Conservation (phyloP, 129 eudicot species). For the Helianthus tuberosus region DNA sequence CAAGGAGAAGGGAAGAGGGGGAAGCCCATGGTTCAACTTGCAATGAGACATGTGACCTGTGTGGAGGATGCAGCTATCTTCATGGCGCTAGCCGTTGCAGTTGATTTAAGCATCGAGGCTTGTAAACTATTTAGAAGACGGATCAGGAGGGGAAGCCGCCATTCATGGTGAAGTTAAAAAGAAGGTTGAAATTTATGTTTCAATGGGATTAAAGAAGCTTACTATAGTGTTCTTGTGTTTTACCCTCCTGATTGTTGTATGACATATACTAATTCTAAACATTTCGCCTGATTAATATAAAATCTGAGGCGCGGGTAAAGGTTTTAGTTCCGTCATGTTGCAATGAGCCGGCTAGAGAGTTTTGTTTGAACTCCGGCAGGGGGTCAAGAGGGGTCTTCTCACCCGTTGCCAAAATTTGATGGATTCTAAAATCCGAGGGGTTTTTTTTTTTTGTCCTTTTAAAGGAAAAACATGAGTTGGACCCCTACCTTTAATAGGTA, state of each 20-base stretch:
- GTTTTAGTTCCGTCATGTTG: too few relatives aligned
- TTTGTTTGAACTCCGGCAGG: too few relatives aligned
- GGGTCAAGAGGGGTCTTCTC: too few relatives aligned
- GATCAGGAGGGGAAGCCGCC: constrained; percentile 60
- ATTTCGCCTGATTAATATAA: not conserved
- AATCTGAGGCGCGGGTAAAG: not conserved
- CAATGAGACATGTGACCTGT: constrained; percentile 86
- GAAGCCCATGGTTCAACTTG: constrained; percentile 81
- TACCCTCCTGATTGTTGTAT: constrained; percentile 28
- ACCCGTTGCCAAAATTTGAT: too few relatives aligned
- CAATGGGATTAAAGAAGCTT: constrained; percentile 18
- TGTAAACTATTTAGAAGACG: constrained; percentile 72
- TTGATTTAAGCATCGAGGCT: constrained; percentile 89
- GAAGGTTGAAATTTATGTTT: constrained; percentile 23
- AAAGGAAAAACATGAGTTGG: too few relatives aligned
- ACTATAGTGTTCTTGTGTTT: constrained; percentile 24
- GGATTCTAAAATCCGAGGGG: too few relatives aligned
- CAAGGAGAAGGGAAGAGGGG: constrained; percentile 87
- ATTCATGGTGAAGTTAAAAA: constrained; percentile 63
- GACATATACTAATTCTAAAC: constrained; percentile 20
- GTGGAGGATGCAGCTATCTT: constrained; percentile 93
- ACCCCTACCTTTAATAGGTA: too few relatives aligned
- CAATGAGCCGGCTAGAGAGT: too few relatives aligned
- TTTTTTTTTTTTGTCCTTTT: too few relatives aligned
- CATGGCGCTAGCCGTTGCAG: constrained; percentile 90